Evolutionary conservation across 495 filamentous ascomycete species (phyloP), one percentile per base, ranked within the genome.

Genomic region (Astrocystis sublimbata): DNA sequence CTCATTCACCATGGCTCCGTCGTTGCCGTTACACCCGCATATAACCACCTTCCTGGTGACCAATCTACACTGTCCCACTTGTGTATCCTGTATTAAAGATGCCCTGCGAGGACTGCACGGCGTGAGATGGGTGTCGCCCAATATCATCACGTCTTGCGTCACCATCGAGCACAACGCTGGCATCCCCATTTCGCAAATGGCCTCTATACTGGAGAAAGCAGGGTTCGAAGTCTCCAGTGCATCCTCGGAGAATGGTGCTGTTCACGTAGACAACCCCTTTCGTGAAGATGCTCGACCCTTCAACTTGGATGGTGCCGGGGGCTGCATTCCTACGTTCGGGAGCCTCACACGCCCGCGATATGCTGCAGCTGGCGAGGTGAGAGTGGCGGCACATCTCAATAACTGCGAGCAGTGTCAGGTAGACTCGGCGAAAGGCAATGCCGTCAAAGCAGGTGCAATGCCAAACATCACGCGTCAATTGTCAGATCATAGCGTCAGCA

Each of bases 11-110:
- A 71, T 71, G 69, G 61, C 60, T 62, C 24, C 58, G 17, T 31
- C 58, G 15, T 24, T 50, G 58, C 51, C 67, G 58, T 57, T 50
- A 41, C 58, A 66, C 41, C 64, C 33, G 31, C 40, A 73, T 46
- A 61, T 75, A 47, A 81, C 79, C 23, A 78, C 75, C n/a, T 79
- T 83, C 62, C 67, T 84, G 23, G 69, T 85, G 47, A 74, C 75
- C 51, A 87, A 87, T 74, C 75, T 88, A 15, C 86, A 88, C 67
- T 88, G 85, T 75, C 80, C 83, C 30, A 83, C 84, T 50, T 88
- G 85, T 64, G 78, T 86, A 19, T 79, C 79, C 21, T 73, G 76
- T 64, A 86, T 88, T 70, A 76, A 82, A 66, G 67, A 76, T 43
- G 75, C 73, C 63, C 64, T 86, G 33, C 68, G 67, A 52, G 72